Percentiles rank a stretch among this genome's conserved stretches.
Evolutionary conservation across 2,329 filamentous ascomycete species (phyloP).

Genomic region (Hypoxylon sp.): DNA sequence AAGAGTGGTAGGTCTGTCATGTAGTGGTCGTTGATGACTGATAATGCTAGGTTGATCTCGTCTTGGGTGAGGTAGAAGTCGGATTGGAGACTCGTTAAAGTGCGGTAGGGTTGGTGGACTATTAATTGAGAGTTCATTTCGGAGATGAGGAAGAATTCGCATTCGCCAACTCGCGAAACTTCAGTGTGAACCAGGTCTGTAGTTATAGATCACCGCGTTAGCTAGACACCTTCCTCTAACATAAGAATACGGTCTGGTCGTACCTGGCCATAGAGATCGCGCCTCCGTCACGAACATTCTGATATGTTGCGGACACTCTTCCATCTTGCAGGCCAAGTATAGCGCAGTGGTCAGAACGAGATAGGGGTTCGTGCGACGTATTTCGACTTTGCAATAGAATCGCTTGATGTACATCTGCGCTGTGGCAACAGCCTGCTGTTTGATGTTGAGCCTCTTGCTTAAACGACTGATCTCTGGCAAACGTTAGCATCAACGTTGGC

Average conservation of each 20-base stretch:
- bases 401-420: slow-evolving; percentile 95
- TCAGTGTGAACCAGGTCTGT: slow-evolving; percentile 77
- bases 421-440: slow-evolving; percentile 94
- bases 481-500: slow-evolving; percentile 27
- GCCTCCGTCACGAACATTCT: slow-evolving; percentile 90
- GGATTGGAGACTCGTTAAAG: slow-evolving; percentile 77
- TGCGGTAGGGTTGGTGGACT: slow-evolving; percentile 91
- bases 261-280: slow-evolving; percentile 84
- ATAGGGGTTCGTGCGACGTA: slow-evolving; percentile 93
- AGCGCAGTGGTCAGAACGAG: slow-evolving; percentile 93
- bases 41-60: slow-evolving; percentile 82
- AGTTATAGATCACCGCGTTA: slow-evolving; percentile 29
- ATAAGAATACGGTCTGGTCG: slow-evolving; percentile 36
- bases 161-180: slow-evolving; percentile 88
- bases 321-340: slow-evolving; percentile 97
- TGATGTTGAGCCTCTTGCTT: slow-evolving; percentile 84
- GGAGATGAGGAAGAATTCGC: slow-evolving; percentile 92
- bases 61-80: slow-evolving; percentile 82
- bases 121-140: slow-evolving; percentile 93
- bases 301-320: slow-evolving; percentile 97
- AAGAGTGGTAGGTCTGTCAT: slow-evolving; percentile 91
- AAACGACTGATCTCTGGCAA: slow-evolving; percentile 81
- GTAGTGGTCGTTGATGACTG: slow-evolving; percentile 91
- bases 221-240: neutral
- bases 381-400: slow-evolving; percentile 92